These are phyloP conservation scores for Emericellopsis atlantica DNA, from an alignment of 2,329 filamentous ascomycete genomes.

Conservation along the genomic window DNA sequence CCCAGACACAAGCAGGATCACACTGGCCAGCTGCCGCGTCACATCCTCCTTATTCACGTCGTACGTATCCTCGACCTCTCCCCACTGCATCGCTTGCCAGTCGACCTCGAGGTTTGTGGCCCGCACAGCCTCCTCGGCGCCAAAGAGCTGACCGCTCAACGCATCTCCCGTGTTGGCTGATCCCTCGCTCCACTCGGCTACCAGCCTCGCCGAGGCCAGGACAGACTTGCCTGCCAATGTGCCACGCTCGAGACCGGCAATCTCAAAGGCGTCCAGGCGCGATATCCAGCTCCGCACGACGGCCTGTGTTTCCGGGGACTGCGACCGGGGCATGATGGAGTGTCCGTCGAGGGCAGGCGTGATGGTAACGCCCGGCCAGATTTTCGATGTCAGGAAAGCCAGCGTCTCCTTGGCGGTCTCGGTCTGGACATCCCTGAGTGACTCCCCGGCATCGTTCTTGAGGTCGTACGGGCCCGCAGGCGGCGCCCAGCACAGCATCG, in stretches of 20 bases:
- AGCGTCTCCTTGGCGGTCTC: slow-evolving; percentile 58
- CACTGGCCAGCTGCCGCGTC: slow-evolving; percentile 75
- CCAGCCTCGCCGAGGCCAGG: slow-evolving; percentile 59
- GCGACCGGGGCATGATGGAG: slow-evolving; percentile 62
- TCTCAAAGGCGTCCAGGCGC: slow-evolving; percentile 62
- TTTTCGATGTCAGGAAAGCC: slow-evolving; percentile 52
- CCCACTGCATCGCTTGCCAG: slow-evolving; percentile 88
- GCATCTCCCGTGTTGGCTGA: slow-evolving; percentile 36
- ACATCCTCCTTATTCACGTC: slow-evolving; percentile 92
- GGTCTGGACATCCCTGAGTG: slow-evolving; percentile 62
- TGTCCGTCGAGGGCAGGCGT: slow-evolving; percentile 66
- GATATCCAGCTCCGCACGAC: slow-evolving; percentile 68
- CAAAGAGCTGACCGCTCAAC: slow-evolving; percentile 37
- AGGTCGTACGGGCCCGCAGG: slow-evolving; percentile 34
- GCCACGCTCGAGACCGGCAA: slow-evolving; percentile 76
- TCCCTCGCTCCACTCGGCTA: slow-evolving; percentile 81
- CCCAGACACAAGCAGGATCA: slow-evolving; percentile 67
- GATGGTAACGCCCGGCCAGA: slow-evolving; percentile 79
- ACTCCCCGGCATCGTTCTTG: slow-evolving; percentile 35
- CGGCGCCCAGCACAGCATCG: slow-evolving; percentile 77
- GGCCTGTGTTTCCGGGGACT: slow-evolving; percentile 62
- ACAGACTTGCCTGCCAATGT: slow-evolving; percentile 81
- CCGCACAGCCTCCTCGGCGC: slow-evolving; percentile 69
- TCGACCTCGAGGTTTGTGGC: slow-evolving; percentile 73
- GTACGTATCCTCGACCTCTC: slow-evolving; percentile 95